A percentile compares a stretch with the other conserved stretches of the same genome.
phyloP scores from a whole-genome alignment of 73 alveolate genomes.

The Symbiodinium natans region DNA sequence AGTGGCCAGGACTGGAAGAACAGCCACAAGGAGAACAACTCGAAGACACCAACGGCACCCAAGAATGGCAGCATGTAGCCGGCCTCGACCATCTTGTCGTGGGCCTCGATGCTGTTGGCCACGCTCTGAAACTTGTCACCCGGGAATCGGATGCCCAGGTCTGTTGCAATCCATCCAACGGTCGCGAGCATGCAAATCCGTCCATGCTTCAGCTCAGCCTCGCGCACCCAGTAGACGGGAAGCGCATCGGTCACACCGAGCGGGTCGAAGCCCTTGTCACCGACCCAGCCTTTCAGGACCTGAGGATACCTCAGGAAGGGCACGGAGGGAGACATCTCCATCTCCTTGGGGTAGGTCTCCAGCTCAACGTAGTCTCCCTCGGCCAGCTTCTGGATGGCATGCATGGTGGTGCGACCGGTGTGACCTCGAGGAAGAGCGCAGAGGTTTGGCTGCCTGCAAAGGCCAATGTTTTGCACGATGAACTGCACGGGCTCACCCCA shows the following conservation, averaged over 20 bases:
- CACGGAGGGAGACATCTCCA: conserved; percentile 89
- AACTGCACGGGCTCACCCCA: conserved; percentile 91
- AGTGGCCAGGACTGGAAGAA: conserved; percentile 33
- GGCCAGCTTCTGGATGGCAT: conserved; percentile 35
- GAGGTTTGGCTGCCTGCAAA: not conserved
- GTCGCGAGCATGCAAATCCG: conserved; percentile 29
- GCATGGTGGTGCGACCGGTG: conserved; percentile 58
- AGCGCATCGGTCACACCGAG: conserved; percentile 75
- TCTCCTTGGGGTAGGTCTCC: conserved; percentile 87
- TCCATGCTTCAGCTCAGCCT: conserved; percentile 91
- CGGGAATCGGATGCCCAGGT: conserved; percentile 86
- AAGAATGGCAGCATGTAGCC: conserved; percentile 89
- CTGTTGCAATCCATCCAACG: conserved; percentile 67
- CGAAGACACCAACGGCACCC: conserved; percentile 67
- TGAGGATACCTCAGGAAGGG: conserved; percentile 85
- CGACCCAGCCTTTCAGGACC: conserved; percentile 92
- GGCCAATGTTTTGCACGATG: conserved; percentile 1
- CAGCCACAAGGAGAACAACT: conserved; percentile 64
- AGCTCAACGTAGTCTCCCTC: conserved; percentile 60
- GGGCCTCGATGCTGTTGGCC: conserved; percentile 77
- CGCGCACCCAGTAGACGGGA: conserved; percentile 93
- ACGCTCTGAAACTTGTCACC: conserved; percentile 87
- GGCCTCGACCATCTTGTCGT: conserved; percentile 91
- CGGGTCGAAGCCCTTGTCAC: conserved; percentile 93
- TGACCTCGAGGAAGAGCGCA: conserved; percentile 68